These are phyloP conservation scores for Metschnikowia lunata DNA, from an alignment of 805 yeast species.

Conservation along the genomic window DNA sequence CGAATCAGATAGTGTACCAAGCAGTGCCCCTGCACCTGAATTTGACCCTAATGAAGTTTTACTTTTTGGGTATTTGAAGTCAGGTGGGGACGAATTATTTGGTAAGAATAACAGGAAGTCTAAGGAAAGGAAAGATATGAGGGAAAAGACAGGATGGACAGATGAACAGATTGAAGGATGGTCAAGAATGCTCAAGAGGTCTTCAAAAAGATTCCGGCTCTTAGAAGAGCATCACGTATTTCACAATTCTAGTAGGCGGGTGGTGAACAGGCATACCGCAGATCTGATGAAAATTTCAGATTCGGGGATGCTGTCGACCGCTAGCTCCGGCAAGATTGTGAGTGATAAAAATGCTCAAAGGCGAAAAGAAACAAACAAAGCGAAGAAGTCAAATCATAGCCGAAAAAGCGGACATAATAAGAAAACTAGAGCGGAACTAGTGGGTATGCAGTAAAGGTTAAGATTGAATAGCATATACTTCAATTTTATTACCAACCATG, in stretches of 20 bases:
- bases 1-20: slow-evolving; percentile 3
- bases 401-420: slow-evolving; percentile 59
- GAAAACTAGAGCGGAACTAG: slow-evolving; percentile 36
- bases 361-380: slow-evolving; percentile 52
- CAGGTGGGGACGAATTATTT: slow-evolving; percentile 38
- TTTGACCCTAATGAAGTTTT: slow-evolving; percentile 47
- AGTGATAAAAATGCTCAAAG: slow-evolving; percentile 2
- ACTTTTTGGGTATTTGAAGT: slow-evolving; percentile 53
- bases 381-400: slow-evolving; percentile 58
- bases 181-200: slow-evolving; percentile 69
- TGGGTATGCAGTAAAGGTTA: slow-evolving; percentile 21
- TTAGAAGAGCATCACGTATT: slow-evolving; percentile 53
- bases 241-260: slow-evolving; percentile 10
- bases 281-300: no score
- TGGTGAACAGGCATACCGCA: no score
- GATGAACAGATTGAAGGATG: slow-evolving; percentile 94
- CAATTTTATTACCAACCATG: slow-evolving; percentile 51
- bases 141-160: slow-evolving; percentile 58
- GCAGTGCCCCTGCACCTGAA: slow-evolving; percentile 3
- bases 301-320: no score
- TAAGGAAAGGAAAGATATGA: slow-evolving; percentile 47
- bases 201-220: slow-evolving; percentile 56
- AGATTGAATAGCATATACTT: neutral
- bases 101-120: slow-evolving; percentile 49
- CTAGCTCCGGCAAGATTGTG: neutral